Evolutionary conservation across 1,284 basidiomycete species (phyloP).

Genomic region (Neonothopanus nambi): DNA sequence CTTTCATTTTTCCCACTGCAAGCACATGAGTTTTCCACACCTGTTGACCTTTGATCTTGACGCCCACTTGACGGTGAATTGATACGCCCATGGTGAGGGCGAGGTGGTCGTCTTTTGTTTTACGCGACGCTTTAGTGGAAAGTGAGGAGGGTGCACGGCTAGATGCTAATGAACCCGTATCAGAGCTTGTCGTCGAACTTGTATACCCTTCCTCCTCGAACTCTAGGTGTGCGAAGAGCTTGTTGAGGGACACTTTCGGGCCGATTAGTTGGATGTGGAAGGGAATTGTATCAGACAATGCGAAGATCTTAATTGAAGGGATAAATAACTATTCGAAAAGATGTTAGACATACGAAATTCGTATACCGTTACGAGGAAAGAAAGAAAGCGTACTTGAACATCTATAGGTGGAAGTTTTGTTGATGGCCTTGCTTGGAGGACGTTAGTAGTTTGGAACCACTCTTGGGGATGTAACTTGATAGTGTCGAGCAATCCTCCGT

Average conservation of each 20-base stretch:
- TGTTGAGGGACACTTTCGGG: not conserved
- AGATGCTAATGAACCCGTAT: too few species aligned
- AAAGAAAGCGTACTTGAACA: not conserved
- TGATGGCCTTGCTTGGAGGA: not conserved
- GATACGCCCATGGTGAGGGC: slow-evolving; percentile 10
- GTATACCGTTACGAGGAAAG: too few species aligned
- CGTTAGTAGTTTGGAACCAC: slow-evolving; percentile 4
- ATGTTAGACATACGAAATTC: not conserved
- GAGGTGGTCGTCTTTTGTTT: too few species aligned
- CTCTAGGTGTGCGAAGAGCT: not conserved
- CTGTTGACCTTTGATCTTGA: slow-evolving; percentile 10
- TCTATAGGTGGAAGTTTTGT: not conserved
- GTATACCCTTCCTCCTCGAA: not conserved
- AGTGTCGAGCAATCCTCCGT: not conserved
- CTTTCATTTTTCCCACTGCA: slow-evolving; percentile 11
- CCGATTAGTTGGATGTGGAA: slow-evolving; percentile 14
- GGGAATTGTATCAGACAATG: slow-evolving; percentile 9
- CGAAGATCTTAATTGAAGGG: slow-evolving; percentile 12
- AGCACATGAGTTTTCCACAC: slow-evolving; percentile 12
- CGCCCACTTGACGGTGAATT: slow-evolving; percentile 17
- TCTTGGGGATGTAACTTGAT: slow-evolving; percentile 4
- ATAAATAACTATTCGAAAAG: slow-evolving; percentile 5
- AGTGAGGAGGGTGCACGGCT: too few species aligned
- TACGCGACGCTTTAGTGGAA: too few species aligned
- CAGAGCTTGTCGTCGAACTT: not conserved